phyloP scores from a whole-genome alignment of 441 rosid genomes.

The Biscutella laevigata region DNA sequence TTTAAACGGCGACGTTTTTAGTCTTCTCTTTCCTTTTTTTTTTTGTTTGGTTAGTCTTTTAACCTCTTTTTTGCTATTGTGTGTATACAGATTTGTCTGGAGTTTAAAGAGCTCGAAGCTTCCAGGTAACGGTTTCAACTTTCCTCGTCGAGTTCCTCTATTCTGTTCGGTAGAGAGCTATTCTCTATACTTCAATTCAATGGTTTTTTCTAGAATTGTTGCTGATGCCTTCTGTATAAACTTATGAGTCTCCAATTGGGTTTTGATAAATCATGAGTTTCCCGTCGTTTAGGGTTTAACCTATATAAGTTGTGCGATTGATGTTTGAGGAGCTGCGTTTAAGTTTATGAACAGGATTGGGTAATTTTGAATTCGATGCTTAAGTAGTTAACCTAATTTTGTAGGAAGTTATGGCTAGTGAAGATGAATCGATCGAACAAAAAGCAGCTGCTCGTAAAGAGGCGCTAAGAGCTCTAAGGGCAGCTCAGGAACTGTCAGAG shows the following conservation, averaged over 20 bases:
- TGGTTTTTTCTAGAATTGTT: background rate
- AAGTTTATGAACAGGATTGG: too few species aligned
- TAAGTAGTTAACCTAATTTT: background rate
- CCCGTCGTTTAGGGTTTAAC: background rate
- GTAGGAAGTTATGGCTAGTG: conserved; percentile 42
- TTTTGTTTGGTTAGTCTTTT: background rate
- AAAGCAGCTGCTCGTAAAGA: conserved; percentile 69
- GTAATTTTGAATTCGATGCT: too few species aligned
- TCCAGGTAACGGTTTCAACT: conserved; percentile 7
- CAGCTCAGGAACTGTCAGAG: conserved; percentile 53
- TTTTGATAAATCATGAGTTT: background rate
- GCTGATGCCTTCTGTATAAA: background rate
- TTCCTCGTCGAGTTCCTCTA: background rate
- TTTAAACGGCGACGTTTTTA: background rate
- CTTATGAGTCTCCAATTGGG: background rate
- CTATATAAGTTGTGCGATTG: background rate
- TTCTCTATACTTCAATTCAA: background rate
- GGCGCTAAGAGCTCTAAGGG: conserved; percentile 66
- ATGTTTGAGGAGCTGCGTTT: too few species aligned
- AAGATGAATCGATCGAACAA: conserved; percentile 61
- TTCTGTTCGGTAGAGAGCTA: background rate
- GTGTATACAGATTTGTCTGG: background rate
- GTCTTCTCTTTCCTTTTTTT: background rate
- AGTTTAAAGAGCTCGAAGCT: conserved; percentile 9
- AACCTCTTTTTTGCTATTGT: background rate